phyloP scores from a whole-genome alignment of 352 stramenopile species.

The Saprolegnia diclina region DNA sequence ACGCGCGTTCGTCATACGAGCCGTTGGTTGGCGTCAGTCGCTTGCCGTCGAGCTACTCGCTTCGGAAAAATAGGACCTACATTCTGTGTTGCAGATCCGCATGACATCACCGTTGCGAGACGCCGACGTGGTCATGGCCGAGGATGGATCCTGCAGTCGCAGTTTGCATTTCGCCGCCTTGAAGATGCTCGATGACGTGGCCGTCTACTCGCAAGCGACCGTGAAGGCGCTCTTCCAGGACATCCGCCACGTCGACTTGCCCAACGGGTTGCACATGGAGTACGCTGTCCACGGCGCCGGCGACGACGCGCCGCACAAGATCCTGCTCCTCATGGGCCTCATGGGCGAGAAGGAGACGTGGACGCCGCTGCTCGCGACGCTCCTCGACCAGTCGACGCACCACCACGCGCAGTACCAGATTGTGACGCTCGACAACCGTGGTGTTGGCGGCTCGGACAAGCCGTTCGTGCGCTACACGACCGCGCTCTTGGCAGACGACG shows the following conservation, averaged over 20 bases:
- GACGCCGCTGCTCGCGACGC: constrained; percentile 23
- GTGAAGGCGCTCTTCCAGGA: background rate
- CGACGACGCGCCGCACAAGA: background rate
- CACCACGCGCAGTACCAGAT: constrained; percentile 29
- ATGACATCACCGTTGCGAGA: background rate
- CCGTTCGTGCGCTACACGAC: constrained; percentile 52
- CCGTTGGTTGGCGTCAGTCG: too few species aligned
- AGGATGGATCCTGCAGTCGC: background rate
- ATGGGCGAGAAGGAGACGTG: constrained; percentile 29
- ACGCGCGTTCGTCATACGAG: too few species aligned
- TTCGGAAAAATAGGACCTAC: too few species aligned
- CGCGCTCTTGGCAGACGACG: constrained; percentile 48
- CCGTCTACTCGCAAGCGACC: background rate
- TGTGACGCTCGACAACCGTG: constrained; percentile 57
- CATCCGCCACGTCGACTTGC: background rate
- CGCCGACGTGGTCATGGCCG: background rate
- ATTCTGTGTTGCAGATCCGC: too few species aligned
- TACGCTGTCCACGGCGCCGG: background rate
- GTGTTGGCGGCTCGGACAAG: constrained; percentile 37
- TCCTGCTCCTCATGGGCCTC: constrained; percentile 34
- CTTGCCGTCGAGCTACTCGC: too few species aligned
- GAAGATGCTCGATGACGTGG: background rate
- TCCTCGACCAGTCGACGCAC: constrained; percentile 19
- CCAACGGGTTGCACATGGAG: background rate
- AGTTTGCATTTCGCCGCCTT: background rate